phyloP scores from a whole-genome alignment of 73 alveolate genomes.

The Paramecium tetraurelia region DNA sequence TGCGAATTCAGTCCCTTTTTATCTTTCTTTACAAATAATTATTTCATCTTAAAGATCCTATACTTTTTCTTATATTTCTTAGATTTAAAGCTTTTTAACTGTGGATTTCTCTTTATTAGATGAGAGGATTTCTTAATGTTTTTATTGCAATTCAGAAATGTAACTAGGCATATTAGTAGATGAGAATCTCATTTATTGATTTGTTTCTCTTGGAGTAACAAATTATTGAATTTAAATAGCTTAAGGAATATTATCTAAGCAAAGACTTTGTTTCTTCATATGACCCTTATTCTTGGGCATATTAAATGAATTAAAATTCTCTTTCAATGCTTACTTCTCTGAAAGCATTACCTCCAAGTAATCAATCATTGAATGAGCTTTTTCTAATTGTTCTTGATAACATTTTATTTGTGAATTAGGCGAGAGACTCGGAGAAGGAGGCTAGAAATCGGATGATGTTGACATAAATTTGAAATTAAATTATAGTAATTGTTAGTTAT shows the following conservation, averaged over 20 bases:
- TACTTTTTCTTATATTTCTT: background rate
- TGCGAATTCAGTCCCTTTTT: background rate
- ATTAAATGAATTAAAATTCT: background rate
- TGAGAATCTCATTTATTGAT: background rate
- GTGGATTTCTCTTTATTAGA: background rate
- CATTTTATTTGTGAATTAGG: constrained; percentile 21
- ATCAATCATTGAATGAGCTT: constrained; percentile 24
- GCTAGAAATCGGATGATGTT: constrained; percentile 21
- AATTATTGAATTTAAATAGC: background rate
- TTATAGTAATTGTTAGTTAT: background rate
- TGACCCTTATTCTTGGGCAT: background rate
- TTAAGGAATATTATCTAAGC: background rate
- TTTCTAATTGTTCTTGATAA: constrained; percentile 20
- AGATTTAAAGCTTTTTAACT: background rate
- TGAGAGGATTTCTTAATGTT: background rate
- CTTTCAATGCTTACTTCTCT: background rate
- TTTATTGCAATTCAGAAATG: background rate
- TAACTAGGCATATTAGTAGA: background rate
- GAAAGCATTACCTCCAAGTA: background rate
- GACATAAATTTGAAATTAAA: constrained; percentile 27
- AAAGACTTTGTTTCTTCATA: background rate
- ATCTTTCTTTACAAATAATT: background rate
- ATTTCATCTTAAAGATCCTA: constrained; percentile 4
- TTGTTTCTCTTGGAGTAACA: constrained; percentile 16
- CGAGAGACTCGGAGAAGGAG: constrained; percentile 22